These are phyloP conservation scores for Melastoma candidum DNA, from an alignment of 441 rosid genomes.

Conservation along the genomic window DNA sequence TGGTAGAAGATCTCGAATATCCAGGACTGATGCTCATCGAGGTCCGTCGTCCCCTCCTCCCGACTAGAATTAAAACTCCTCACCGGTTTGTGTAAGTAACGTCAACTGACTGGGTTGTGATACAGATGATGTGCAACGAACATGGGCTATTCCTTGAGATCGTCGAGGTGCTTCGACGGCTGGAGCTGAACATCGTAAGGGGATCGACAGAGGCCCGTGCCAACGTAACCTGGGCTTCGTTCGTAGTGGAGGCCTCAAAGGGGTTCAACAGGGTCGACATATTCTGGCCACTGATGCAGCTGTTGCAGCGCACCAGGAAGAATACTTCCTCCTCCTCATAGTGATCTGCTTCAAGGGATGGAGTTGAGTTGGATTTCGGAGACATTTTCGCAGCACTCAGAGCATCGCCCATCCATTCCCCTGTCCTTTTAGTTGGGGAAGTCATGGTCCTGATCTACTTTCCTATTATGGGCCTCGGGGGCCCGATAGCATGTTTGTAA, in stretches of 20 bases:
- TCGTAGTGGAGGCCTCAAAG: conserved; percentile 50
- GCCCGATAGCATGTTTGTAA: no score
- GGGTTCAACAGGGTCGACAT: conserved; percentile 56
- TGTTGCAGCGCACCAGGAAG: conserved; percentile 32
- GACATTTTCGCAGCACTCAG: no score
- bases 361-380: no score
- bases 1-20: conserved; percentile 46
- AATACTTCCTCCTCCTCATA: conserved; percentile 13
- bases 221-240: conserved; percentile 46
- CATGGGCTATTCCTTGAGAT: conserved; percentile 43
- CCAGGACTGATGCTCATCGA: conserved; percentile 59
- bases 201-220: conserved; percentile 32
- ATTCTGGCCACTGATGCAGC: conserved; percentile 70
- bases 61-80: not conserved
- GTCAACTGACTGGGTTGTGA: no score
- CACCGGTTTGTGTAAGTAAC: not conserved
- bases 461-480: no score
- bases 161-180: conserved; percentile 39
- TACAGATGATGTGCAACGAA: conserved; percentile 57
- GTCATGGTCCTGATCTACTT: no score
- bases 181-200: conserved; percentile 38
- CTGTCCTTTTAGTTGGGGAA: no score
- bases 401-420: no score
- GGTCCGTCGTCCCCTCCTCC: conserved; percentile 16
- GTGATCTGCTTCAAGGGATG: no score